phyloP scores from a whole-genome alignment of 148 eudicot species.

The Chenopodium berlandieri region DNA sequence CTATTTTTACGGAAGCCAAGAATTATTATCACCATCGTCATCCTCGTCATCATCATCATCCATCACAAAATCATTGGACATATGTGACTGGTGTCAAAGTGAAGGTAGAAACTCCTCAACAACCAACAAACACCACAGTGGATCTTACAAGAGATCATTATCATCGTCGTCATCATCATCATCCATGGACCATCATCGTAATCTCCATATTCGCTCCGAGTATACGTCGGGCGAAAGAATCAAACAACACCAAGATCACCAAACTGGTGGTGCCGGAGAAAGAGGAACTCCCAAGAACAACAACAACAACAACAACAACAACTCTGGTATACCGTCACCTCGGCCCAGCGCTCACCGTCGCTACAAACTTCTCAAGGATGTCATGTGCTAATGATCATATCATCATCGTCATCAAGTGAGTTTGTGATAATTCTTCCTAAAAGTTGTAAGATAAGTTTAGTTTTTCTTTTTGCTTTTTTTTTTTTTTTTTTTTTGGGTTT shows the following conservation, averaged over 20 bases:
- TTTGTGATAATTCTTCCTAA: neutral
- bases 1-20: conserved; percentile 20
- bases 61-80: neutral
- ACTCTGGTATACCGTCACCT: conserved; percentile 31
- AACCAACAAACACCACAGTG: neutral
- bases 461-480: neutral
- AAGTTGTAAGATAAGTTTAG: neutral
- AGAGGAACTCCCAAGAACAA: neutral
- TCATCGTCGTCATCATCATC: conserved; percentile 16
- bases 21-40: conserved; percentile 14
- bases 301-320: conserved; percentile 15
- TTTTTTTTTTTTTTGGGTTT: neutral
- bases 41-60: conserved; percentile 8
- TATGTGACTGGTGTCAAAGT: conserved; percentile 39
- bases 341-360: conserved; percentile 31
- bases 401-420: neutral
- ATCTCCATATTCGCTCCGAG: conserved; percentile 12
- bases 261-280: neutral
- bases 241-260: conserved; percentile 10
- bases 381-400: conserved; percentile 35
- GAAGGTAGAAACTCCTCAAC: conserved; percentile 24
- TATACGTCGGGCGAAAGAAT: conserved; percentile 19
- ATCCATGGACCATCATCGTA: conserved; percentile 11
- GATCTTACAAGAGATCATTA: conserved; percentile 17
- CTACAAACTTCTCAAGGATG: conserved; percentile 54